Evolutionary conservation across 176 grass and related monocot species (phyloP).

Genomic region (Panicum miliaceum): DNA sequence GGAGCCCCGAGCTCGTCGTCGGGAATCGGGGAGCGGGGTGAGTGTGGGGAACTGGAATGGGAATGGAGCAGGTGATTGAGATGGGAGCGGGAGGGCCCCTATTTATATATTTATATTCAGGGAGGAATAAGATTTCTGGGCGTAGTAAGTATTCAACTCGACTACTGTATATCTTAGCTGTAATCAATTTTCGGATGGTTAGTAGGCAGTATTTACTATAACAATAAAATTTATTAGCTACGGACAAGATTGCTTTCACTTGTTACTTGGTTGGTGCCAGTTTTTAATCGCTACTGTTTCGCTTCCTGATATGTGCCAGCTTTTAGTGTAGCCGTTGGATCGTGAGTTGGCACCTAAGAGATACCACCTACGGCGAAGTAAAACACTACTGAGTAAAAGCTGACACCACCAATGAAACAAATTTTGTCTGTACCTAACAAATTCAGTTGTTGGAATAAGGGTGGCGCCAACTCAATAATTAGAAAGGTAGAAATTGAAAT

Average conservation of each 20-base stretch:
- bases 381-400: neutral
- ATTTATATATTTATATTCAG: conserved; percentile 6
- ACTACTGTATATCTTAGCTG: neutral
- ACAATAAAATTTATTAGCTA: neutral
- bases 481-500: too few relatives aligned
- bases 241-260: neutral
- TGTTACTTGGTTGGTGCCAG: neutral
- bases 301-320: neutral
- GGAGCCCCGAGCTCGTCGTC: conserved; percentile 8
- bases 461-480: too few relatives aligned
- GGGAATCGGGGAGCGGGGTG: neutral
- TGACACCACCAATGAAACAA: neutral
- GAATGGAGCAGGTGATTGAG: conserved; percentile 3
- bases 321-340: neutral
- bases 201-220: fast-evolving
- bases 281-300: neutral
- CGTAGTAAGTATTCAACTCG: neutral
- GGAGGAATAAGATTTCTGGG: neutral
- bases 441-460: too few relatives aligned
- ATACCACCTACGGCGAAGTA: neutral
- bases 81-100: neutral
- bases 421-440: too few relatives aligned
- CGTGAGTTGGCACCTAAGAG: neutral
- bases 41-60: neutral
- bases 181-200: neutral